These are phyloP conservation scores for Sisymbrium altissimum DNA, from an alignment of 345 rosid species.

Conservation along the genomic window DNA sequence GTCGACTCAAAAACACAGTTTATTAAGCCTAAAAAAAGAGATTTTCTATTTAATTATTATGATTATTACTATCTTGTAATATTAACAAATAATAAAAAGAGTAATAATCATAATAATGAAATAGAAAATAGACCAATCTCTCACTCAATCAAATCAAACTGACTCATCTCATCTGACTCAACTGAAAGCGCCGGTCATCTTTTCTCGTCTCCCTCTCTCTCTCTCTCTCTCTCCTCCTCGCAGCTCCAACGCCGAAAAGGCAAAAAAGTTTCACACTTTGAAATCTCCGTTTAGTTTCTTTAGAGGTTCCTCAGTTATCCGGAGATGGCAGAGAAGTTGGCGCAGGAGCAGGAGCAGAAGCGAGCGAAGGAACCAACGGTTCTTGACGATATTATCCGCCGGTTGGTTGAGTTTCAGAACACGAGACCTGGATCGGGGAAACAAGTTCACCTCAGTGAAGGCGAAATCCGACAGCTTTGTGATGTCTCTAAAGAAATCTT, in stretches of 20 bases:
- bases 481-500: conserved; percentile 61
- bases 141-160: background rate
- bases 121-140: conserved; percentile 8
- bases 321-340: conserved; percentile 36
- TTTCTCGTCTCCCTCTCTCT: background rate
- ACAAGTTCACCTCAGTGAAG: conserved; percentile 79
- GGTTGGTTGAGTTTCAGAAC: conserved; percentile 55
- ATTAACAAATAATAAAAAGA: background rate
- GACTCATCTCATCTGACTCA: too few relatives aligned
- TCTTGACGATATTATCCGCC: conserved; percentile 64
- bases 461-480: conserved; percentile 81
- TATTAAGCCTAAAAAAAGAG: too few relatives aligned
- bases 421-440: conserved; percentile 54
- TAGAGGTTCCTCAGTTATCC: background rate
- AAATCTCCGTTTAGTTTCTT: background rate
- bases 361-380: conserved; percentile 51
- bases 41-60: too few relatives aligned
- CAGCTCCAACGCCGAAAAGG: conserved; percentile 25
- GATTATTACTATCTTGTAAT: too few relatives aligned
- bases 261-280: conserved; percentile 7
- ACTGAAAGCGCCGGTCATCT: conserved; percentile 7
- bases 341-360: conserved; percentile 33
- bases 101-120: background rate
- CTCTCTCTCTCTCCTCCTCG: conserved; percentile 7
- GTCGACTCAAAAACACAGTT: too few relatives aligned